These are phyloP conservation scores for Maudiozyma pseudohumilis DNA, from an alignment of 805 yeast species.

Conservation along the genomic window DNA sequence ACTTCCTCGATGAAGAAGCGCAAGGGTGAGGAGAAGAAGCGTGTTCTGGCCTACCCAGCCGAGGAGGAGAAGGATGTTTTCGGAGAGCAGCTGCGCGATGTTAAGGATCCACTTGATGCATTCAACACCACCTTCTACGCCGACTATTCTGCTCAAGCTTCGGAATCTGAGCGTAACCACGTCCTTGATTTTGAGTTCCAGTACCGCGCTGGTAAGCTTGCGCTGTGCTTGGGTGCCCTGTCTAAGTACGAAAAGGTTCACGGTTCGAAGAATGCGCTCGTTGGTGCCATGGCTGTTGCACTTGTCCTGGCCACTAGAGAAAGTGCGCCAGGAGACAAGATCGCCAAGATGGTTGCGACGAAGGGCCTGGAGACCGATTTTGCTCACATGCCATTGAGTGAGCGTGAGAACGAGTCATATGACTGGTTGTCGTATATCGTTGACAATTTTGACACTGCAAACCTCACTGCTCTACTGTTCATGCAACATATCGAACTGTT, in stretches of 20 bases:
- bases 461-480: constrained; percentile 14
- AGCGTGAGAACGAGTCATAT: constrained; percentile 12
- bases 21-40: constrained; percentile 42
- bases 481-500: constrained; percentile 7
- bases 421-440: constrained; percentile 18
- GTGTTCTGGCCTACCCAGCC: constrained; percentile 32
- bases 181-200: constrained; percentile 23
- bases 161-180: constrained; percentile 29
- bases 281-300: constrained; percentile 22
- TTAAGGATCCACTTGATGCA: constrained; percentile 34
- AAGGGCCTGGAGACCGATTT: constrained; percentile 23
- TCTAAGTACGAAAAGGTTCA: constrained; percentile 13
- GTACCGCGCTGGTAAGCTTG: constrained; percentile 23
- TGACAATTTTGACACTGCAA: constrained; percentile 9
- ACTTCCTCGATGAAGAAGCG: constrained; percentile 41
- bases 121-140: constrained; percentile 36
- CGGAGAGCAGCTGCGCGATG: constrained; percentile 37
- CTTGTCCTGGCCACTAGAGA: constrained; percentile 19
- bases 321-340: constrained; percentile 15
- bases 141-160: constrained; percentile 34
- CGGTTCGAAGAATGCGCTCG: constrained; percentile 13
- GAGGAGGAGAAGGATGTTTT: constrained; percentile 56
- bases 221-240: constrained; percentile 24
- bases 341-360: constrained; percentile 26
- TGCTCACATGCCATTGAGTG: constrained; percentile 14